Evolutionary conservation across 768 basidiomycete species (phyloP), one percentile per base, ranked within the genome.

Genomic region (Polyporus arcularius): DNA sequence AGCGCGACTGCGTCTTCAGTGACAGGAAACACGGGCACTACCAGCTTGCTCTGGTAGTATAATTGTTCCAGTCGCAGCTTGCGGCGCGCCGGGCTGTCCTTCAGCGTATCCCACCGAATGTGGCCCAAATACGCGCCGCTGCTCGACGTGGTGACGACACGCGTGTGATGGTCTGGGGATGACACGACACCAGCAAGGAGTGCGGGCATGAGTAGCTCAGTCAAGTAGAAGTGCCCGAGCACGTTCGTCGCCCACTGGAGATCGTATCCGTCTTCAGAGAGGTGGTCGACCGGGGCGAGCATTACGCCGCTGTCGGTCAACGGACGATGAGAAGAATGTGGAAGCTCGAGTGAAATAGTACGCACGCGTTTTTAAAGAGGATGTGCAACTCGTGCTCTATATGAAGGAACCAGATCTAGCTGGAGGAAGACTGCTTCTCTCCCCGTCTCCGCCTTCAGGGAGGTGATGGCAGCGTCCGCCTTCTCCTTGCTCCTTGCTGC

Each of bases 231-330:
- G 14, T 43, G 57, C 1, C 84, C 83, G 11, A 85, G 60, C n/a
- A 82, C 81, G 62, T 86, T 85, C 1, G 79, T 81, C 12, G 81
- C 85, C 53, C 83, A 86, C 55, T 82, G 80, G 26, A 82, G 67
- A 65, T 85, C 85, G 59, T 80, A 84, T 4, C 82, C 82, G 26
- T 82, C 76, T 14, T 62, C 69, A 0, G 82, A 85, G 15, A 77
- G 35, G n/a, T 62, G 59, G n/a, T 79, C 76, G 3, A 75, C 53
- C 0, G 82, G 80, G n/a, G 57, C 5, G 75, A 61, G 53, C 82
- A 85, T 83, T 21, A 85, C 76, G 1, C 84, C 85, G 1, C 83
- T 85, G 51, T 2, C 16, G 1, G 10, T 14, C 2, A 15, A 11
- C 45, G 21, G 30, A 30, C 1, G n/a, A 7, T 7, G 9, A 35